Base-by-base conservation (phyloP, 352 stramenopile genomes). In the Ophiocytium majus region DNA sequence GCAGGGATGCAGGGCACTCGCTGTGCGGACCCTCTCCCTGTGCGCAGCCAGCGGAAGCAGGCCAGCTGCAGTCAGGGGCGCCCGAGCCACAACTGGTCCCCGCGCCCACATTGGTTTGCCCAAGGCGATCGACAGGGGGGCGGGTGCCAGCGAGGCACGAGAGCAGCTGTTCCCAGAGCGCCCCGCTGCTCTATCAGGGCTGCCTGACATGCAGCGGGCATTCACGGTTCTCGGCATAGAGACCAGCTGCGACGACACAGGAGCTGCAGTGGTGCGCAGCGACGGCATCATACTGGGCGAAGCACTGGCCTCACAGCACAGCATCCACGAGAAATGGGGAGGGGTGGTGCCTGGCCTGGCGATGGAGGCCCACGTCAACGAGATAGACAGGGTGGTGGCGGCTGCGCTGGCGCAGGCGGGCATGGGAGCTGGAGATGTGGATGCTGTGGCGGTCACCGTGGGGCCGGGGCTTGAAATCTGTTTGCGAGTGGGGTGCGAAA, bases 261-360 rank as follows among this genome's bases (percentile, higher is more conserved):
- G 78, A 37, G 86, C 82, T n/a, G 86, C 86, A 35, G 86, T 90
- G 23, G 74, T 90, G 19, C 49, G 86, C 17, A 85, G 76, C 9
- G 86, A 90, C 50, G 86, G 86, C 28, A 50, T 37, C 32, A 85
- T 90, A 17, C 71, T 90, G 9, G 86, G 86, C 35, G 84, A 88
- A 78, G 86, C 84, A 17, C 76, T 90, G 19, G 86, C 84, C n/a
- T 86, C 80, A 31, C 90, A 92, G 75, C 43, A 86, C 63, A 85
- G 93, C 33, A 93, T 97, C 63, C 94, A 97, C 89, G 92, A 93
- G 90, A 82, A 93, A 87, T 97, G 91, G 89, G 94, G 94, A 37
- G 97, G 97, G 10, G 95, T 99, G n/a, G 96, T 99, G 1, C 97
- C 97, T 5, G 92, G 93, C 10, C 88, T 99, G 10, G 97, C 97